Conservation (phyloP, 108 stramenopile genomes). For the Cyclotella choctawhatcheeana region DNA sequence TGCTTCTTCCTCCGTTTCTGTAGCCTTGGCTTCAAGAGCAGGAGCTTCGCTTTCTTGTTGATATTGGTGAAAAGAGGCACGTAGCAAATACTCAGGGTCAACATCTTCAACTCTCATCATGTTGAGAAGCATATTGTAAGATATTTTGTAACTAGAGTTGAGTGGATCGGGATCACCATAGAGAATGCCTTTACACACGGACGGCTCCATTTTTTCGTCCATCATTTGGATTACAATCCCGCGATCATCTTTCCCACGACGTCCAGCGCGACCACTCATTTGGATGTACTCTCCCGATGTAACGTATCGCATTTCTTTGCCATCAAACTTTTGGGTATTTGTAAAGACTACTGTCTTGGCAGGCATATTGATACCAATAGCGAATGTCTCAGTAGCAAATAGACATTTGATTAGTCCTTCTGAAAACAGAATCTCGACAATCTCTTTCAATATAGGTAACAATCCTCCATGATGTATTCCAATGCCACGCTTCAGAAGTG, state of each 20-base stretch:
- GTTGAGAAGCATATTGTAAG: conserved; percentile 99
- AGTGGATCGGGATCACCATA: conserved; percentile 97
- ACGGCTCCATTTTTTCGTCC: conserved; percentile 99
- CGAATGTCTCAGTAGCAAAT: conserved; percentile 99
- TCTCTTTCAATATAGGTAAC: conserved; percentile 98
- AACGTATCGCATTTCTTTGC: conserved; percentile 89
- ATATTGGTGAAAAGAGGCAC: conserved; percentile 96
- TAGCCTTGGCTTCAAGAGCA: conserved; percentile 72
- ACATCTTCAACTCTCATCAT: conserved; percentile 98
- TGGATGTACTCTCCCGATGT: conserved; percentile 97
- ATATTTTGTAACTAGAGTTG: conserved; percentile 95
- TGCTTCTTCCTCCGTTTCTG: conserved; percentile 70
- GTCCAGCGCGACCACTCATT: conserved; percentile 98
- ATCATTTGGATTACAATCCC: conserved; percentile 99
- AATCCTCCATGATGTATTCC: conserved; percentile 99
- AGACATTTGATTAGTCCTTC: conserved; percentile 97
- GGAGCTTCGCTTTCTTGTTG: conserved; percentile 93
- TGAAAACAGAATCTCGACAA: conserved; percentile 98
- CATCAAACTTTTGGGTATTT: conserved; percentile 97
- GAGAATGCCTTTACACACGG: conserved; percentile 68
- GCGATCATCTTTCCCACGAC: conserved; percentile 97
- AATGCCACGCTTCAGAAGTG: conserved; percentile 96
- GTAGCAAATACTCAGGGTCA: conserved; percentile 96
- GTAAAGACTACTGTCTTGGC: conserved; percentile 99
- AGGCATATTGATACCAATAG: conserved; percentile 99